Evolutionary conservation across 2,329 filamentous ascomycete genomes (phyloP).

Genomic region (Byssothecium circinans): DNA sequence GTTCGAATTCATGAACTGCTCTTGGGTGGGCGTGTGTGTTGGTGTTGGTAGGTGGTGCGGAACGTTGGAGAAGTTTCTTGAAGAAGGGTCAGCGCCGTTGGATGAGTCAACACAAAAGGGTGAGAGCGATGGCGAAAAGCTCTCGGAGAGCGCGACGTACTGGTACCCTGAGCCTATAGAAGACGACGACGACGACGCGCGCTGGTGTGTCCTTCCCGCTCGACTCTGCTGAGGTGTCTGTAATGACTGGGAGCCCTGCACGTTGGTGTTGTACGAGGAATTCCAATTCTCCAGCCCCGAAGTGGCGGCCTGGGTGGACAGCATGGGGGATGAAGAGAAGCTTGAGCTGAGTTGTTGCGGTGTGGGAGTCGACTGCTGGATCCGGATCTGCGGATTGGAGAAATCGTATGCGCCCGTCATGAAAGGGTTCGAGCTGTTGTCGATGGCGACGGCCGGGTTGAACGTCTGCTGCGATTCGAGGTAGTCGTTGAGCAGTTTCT

Average conservation of each 20-base stretch:
- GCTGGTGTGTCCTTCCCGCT: constrained; percentile 37
- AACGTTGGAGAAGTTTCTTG: constrained; percentile 48
- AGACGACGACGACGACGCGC: constrained; percentile 43
- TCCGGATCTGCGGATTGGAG: constrained; percentile 42
- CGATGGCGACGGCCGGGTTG: constrained; percentile 14
- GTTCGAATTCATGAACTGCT: constrained; percentile 50
- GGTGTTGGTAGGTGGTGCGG: constrained; percentile 58
- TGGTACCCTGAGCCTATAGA: constrained; percentile 46
- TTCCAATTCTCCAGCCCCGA: constrained; percentile 37
- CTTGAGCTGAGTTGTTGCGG: constrained; percentile 37
- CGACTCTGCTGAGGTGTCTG: constrained; percentile 36
- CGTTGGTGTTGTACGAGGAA: constrained; percentile 23
- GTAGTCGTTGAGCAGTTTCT: constrained; percentile 42
- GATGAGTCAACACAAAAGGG: constrained; percentile 35
- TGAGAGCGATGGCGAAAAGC: constrained; percentile 43
- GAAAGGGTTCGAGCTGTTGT: constrained; percentile 28
- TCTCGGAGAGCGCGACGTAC: constrained; percentile 50
- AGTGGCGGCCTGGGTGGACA: constrained; percentile 26
- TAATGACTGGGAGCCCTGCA: constrained; percentile 33
- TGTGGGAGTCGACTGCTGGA: constrained; percentile 46
- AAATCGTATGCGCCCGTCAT: constrained; percentile 40
- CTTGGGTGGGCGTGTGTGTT: constrained; percentile 57
- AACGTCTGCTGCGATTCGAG: constrained; percentile 40
- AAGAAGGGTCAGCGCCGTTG: constrained; percentile 38
- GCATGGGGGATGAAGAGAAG: constrained; percentile 37